These are phyloP conservation scores for Pleodorina starrii DNA, from an alignment of 139 green algal genomes.

Conservation along the genomic window DNA sequence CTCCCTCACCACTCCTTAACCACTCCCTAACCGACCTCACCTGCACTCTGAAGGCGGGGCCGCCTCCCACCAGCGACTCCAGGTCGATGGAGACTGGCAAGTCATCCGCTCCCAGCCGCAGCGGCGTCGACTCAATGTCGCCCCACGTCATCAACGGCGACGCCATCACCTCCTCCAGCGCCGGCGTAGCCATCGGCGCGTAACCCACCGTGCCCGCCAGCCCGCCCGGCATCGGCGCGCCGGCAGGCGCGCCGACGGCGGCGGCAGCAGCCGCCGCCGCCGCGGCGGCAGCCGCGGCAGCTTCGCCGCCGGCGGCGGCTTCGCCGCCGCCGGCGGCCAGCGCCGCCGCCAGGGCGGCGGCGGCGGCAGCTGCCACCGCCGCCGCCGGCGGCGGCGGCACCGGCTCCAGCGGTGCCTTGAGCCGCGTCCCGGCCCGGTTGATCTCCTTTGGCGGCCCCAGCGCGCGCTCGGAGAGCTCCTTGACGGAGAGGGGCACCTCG, in stretches of 20 bases:
- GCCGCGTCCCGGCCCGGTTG: constrained; percentile 72
- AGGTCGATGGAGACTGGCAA: constrained; percentile 39
- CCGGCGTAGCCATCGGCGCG: constrained; percentile 56
- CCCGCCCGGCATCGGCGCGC: constrained; percentile 13
- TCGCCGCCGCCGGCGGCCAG: background rate
- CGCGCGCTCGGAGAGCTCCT: constrained; percentile 68
- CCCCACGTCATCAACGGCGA: constrained; percentile 93
- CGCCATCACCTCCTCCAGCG: constrained; percentile 46
- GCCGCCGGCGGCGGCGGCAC: background rate
- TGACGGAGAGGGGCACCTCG: constrained; percentile 56
- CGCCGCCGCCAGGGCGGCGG: background rate
- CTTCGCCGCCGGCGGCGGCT: too few species aligned
- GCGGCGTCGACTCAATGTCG: constrained; percentile 84
- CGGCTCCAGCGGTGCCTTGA: constrained; percentile 46
- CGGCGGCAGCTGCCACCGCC: background rate
- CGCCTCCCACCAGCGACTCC: background rate
- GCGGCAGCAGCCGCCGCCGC: background rate
- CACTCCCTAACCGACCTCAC: background rate
- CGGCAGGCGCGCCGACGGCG: background rate
- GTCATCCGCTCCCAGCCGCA: constrained; percentile 71
- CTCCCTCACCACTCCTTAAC: background rate
- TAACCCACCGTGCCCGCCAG: constrained; percentile 35
- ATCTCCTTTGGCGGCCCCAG: constrained; percentile 81
- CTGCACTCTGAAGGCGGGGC: constrained; percentile 50
- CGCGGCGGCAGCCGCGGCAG: background rate